Evolutionary conservation across 2,329 filamentous ascomycete genomes (phyloP).

Genomic region (Teratosphaeria nubilosa): DNA sequence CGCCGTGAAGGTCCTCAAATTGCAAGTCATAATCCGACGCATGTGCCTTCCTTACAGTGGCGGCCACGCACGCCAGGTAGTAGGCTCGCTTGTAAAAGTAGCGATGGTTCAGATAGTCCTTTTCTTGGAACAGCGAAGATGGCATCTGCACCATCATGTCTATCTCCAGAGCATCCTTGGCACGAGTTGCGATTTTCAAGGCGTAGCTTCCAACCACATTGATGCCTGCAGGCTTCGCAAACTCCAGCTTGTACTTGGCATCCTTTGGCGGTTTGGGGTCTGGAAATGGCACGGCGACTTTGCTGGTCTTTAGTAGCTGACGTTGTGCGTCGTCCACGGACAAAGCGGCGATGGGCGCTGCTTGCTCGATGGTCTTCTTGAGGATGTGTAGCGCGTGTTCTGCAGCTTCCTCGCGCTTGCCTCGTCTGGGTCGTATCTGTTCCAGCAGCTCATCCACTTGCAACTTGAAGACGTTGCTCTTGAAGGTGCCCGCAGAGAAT

Average conservation of each 20-base stretch:
- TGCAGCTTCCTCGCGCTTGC: constrained; percentile 43
- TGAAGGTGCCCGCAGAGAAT: constrained; percentile 46
- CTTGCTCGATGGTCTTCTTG: constrained; percentile 47
- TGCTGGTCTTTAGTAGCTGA: constrained; percentile 55
- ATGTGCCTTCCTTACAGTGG: constrained; percentile 52
- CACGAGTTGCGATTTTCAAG: constrained; percentile 62
- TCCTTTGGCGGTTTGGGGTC: constrained; percentile 66
- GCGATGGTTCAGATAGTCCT: constrained; percentile 84
- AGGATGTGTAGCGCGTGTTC: constrained; percentile 46
- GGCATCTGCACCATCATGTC: constrained; percentile 89
- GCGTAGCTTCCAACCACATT: constrained; percentile 87
- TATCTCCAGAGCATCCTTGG: constrained; percentile 42
- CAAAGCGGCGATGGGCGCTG: constrained; percentile 42
- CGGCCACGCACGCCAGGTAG: constrained; percentile 74
- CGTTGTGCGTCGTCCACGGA: constrained; percentile 56
- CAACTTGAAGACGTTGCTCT: constrained; percentile 57
- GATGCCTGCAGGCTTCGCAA: constrained; percentile 62
- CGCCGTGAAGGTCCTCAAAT: constrained; percentile 22
- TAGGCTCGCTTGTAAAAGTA: constrained; percentile 94
- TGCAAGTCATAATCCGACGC: constrained; percentile 46
- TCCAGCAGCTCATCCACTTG: constrained; percentile 55
- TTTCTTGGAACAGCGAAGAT: constrained; percentile 67
- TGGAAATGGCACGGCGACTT: constrained; percentile 72
- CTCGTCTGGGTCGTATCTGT: constrained; percentile 49
- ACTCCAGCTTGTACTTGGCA: constrained; percentile 72